Conservation (phyloP, 306 rosid genomes). For the Gleditsia sinensis region DNA sequence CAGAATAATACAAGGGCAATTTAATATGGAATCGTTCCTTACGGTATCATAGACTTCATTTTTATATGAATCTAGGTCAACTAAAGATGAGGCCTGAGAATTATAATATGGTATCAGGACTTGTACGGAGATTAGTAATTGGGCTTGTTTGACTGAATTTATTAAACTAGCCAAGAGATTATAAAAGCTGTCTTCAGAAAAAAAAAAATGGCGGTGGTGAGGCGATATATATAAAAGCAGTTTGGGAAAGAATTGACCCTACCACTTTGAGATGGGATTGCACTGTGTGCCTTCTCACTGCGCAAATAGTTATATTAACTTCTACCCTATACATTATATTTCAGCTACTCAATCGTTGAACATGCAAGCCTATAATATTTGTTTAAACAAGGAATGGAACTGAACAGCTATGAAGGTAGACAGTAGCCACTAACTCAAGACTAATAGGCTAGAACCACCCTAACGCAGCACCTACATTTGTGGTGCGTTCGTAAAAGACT, state of each 20-base stretch:
- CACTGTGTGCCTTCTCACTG: conserved; percentile 30
- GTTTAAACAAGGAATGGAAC: neutral
- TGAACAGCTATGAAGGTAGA: neutral
- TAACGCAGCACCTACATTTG: no score
- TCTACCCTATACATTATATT: neutral
- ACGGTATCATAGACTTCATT: neutral
- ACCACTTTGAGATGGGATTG: conserved; percentile 42
- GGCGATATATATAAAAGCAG: conserved; percentile 13
- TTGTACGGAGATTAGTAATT: neutral
- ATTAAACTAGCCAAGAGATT: neutral
- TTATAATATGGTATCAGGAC: neutral
- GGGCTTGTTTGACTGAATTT: neutral
- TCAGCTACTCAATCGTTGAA: neutral
- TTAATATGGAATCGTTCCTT: no score
- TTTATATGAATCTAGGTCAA: neutral
- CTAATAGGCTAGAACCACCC: conserved; percentile 15
- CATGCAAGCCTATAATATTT: neutral
- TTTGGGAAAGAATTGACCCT: conserved; percentile 43
- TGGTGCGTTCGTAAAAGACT: neutral
- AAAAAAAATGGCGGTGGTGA: neutral
- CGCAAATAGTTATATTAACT: neutral
- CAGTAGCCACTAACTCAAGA: conserved; percentile 18
- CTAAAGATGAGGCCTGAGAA: neutral
- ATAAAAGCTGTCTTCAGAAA: neutral
- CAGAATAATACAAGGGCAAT: neutral